These are phyloP conservation scores for Chiua sp. DNA, from an alignment of 1,284 basidiomycete genomes.

Conservation along the genomic window DNA sequence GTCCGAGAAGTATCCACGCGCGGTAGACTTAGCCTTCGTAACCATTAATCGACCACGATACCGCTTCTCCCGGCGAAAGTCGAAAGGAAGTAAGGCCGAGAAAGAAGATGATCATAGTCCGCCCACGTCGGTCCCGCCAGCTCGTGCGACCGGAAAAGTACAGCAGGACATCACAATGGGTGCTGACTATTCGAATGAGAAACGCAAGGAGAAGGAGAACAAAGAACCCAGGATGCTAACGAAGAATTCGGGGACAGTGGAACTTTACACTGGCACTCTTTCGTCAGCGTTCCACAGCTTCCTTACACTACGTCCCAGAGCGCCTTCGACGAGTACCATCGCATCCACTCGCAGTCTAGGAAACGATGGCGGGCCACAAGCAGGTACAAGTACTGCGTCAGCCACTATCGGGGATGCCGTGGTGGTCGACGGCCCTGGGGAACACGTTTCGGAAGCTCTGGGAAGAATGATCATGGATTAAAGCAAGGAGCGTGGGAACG, in stretches of 20 bases:
- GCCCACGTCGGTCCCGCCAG: neutral
- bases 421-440: conserved; percentile 8
- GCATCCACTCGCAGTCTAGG: conserved; percentile 10
- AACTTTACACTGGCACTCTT: conserved; percentile 1
- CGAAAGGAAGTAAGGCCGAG: conserved; percentile 6
- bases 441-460: conserved; percentile 25
- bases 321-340: conserved; percentile 27
- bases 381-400: neutral
- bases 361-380: conserved; percentile 2
- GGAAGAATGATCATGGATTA: conserved; percentile 31
- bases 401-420: neutral
- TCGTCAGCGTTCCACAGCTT: conserved; percentile 15
- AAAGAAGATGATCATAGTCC: neutral
- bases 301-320: conserved; percentile 20
- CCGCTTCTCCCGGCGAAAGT: conserved; percentile 27
- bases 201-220: conserved; percentile 7
- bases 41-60: conserved; percentile 32
- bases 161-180: neutral
- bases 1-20: conserved; percentile 28
- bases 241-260: neutral
- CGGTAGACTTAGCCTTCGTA: conserved; percentile 37
- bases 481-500: no score
- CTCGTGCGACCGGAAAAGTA: neutral
- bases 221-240: neutral
- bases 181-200: neutral